Conservation (phyloP, 2,329 filamentous ascomycete species). For the Penicillium brevicompactum region DNA sequence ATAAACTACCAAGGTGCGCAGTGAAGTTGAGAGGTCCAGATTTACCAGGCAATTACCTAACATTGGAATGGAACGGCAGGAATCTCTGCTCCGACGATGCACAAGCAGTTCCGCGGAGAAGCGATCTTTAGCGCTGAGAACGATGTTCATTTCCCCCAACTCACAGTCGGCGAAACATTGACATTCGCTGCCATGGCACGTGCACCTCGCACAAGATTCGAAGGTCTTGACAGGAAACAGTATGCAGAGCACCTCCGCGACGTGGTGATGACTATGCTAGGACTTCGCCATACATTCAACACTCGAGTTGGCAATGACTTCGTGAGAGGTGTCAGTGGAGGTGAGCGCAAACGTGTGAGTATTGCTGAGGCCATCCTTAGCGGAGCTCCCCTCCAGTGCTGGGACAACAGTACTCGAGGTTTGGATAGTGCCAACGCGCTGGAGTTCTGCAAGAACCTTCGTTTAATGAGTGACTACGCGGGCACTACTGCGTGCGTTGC, state of each 20-base stretch:
- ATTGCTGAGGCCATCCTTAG: slow-evolving; percentile 54
- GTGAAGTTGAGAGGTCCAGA: not conserved
- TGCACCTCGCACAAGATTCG: slow-evolving; percentile 1
- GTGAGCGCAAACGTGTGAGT: slow-evolving; percentile 59
- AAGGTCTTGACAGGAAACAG: not conserved
- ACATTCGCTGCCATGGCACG: slow-evolving; percentile 52
- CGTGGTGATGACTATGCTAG: slow-evolving; percentile 29
- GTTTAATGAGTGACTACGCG: slow-evolving; percentile 45
- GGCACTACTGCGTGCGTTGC: slow-evolving; percentile 51
- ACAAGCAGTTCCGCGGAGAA: slow-evolving; percentile 63
- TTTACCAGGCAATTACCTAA: not conserved
- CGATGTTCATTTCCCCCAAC: slow-evolving; percentile 74
- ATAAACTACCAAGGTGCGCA: slow-evolving; percentile 70
- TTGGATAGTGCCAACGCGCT: slow-evolving; percentile 54
- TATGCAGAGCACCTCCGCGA: slow-evolving; percentile 8
- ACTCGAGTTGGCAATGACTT: slow-evolving; percentile 53
- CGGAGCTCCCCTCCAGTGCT: slow-evolving; percentile 42
- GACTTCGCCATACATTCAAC: slow-evolving; percentile 45
- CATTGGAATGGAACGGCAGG: slow-evolving; percentile 61
- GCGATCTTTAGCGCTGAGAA: slow-evolving; percentile 80
- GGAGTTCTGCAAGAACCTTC: slow-evolving; percentile 52
- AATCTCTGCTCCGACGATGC: slow-evolving; percentile 68
- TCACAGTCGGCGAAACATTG: slow-evolving; percentile 74
- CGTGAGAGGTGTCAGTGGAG: slow-evolving; percentile 59
- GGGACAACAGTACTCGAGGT: slow-evolving; percentile 47